These are phyloP conservation scores for Lyophyllum shimeji DNA, from an alignment of 768 basidiomycete genomes.

Conservation along the genomic window DNA sequence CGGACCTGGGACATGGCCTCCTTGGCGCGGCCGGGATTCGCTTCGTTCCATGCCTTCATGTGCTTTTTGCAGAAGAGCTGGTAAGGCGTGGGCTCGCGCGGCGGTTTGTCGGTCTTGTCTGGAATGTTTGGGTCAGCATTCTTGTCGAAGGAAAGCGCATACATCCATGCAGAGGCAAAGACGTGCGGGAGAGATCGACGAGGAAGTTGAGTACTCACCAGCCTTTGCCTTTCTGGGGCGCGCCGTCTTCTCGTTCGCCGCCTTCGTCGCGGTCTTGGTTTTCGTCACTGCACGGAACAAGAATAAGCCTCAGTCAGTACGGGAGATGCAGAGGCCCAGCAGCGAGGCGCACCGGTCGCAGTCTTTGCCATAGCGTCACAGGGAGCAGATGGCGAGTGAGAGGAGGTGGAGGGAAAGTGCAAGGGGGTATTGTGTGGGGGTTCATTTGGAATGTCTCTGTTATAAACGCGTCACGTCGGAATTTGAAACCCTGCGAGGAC, in stretches of 20 bases:
- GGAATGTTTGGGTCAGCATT: slow-evolving; percentile 2
- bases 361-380: slow-evolving; percentile 48
- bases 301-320: not conserved
- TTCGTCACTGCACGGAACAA: slow-evolving; percentile 38
- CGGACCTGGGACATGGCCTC: slow-evolving; percentile 52
- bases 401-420: slow-evolving; percentile 16
- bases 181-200: slow-evolving; percentile 6
- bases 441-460: slow-evolving; percentile 11
- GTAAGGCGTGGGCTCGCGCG: slow-evolving; percentile 60
- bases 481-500: slow-evolving; percentile 6
- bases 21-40: slow-evolving; percentile 48
- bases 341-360: slow-evolving; percentile 38
- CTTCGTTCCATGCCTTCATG: slow-evolving; percentile 58
- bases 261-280: slow-evolving; percentile 58
- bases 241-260: slow-evolving; percentile 43
- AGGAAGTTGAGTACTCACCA: slow-evolving; percentile 22
- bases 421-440: slow-evolving; percentile 14
- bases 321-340: not conserved
- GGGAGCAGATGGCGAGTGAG: not conserved
- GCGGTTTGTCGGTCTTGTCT: slow-evolving; percentile 47
- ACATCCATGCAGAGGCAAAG: not conserved
- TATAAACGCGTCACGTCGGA: slow-evolving; percentile 21
- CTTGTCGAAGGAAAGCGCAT: slow-evolving; percentile 1
- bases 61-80: slow-evolving; percentile 55
- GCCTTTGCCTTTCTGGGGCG: slow-evolving; percentile 27